Percentiles rank a stretch among this genome's conserved stretches.
Evolutionary conservation across 2,329 filamentous ascomycete species (phyloP).

Genomic region (Aureobasidium sp.): DNA sequence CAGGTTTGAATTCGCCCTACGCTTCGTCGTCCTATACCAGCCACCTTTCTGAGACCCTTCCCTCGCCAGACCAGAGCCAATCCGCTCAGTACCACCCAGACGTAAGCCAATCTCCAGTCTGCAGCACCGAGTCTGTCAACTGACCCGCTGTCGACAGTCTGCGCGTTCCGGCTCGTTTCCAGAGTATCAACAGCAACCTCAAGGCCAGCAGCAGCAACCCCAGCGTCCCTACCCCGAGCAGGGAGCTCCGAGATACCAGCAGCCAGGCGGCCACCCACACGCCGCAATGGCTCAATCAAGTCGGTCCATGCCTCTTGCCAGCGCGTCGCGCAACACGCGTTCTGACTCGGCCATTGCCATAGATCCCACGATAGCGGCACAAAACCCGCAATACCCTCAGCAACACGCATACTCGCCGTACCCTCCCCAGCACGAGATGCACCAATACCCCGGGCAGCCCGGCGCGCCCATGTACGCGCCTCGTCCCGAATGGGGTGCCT

Average conservation of each 20-base stretch:
- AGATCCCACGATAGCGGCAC: constrained; percentile 92
- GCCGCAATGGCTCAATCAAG: constrained; percentile 98
- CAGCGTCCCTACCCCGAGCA: constrained; percentile 14
- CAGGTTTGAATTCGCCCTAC: constrained; percentile 51
- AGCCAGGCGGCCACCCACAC: constrained; percentile 63
- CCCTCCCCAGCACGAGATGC: constrained; percentile 76
- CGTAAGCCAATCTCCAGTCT: constrained; percentile 54
- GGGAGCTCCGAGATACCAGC: constrained; percentile 58
- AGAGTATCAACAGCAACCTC: constrained; percentile 61
- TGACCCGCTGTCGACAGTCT: constrained; percentile 67
- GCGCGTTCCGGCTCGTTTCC: constrained; percentile 79
- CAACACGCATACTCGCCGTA: constrained; percentile 80
- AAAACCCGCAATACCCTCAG: constrained; percentile 84
- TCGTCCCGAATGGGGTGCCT: constrained; percentile 64
- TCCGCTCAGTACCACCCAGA: constrained; percentile 75
- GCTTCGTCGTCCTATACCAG: constrained; percentile 42
- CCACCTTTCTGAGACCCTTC: constrained; percentile 72
- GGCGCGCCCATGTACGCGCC: constrained; percentile 51
- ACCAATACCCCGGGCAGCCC: constrained; percentile 63
- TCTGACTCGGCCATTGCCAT: constrained; percentile 97
- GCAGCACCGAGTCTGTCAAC: constrained; percentile 76
- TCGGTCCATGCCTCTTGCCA: constrained; percentile 86
- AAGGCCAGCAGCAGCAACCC: constrained; percentile 5
- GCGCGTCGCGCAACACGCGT: constrained; percentile 55
- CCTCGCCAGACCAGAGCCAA: constrained; percentile 80